Conservation (phyloP, 1,284 basidiomycete species). For the Meripilus lineatus region DNA sequence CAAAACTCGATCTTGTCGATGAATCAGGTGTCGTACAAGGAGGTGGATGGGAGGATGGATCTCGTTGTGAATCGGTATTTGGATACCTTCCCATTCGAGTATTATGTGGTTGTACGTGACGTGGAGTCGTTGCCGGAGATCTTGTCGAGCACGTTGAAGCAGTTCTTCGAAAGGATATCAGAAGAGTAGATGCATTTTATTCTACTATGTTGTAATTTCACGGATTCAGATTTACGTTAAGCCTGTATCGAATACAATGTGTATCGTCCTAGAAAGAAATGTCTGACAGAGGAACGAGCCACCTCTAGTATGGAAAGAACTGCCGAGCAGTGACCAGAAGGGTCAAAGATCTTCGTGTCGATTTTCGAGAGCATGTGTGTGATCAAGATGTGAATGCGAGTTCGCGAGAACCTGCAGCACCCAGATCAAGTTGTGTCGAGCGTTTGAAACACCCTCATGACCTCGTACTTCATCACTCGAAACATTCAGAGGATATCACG, state of each 20-base stretch:
- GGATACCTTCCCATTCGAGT: slow-evolving; percentile 98
- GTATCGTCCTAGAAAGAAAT: slow-evolving; percentile 7
- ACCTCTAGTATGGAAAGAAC: slow-evolving; percentile 10
- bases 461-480: too few species aligned
- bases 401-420: too few species aligned
- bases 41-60: slow-evolving; percentile 83
- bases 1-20: slow-evolving; percentile 88
- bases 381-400: too few species aligned
- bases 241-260: background rate
- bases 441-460: too few species aligned
- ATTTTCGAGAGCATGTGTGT: slow-evolving; percentile 17
- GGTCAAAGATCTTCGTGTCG: slow-evolving; percentile 22
- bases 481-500: too few species aligned
- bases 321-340: slow-evolving; percentile 9
- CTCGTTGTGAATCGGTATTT: slow-evolving; percentile 88
- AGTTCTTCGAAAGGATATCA: slow-evolving; percentile 83
- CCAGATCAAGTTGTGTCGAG: too few species aligned
- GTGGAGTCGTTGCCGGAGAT: slow-evolving; percentile 93
- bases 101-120: slow-evolving; percentile 89
- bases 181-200: slow-evolving; percentile 42
- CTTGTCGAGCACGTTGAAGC: slow-evolving; percentile 85
- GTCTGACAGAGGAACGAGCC: slow-evolving; percentile 27
- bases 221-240: background rate
- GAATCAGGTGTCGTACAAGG: slow-evolving; percentile 88
- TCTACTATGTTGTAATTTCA: background rate